Conservation (phyloP, 257 asterid genomes). For the Eustoma russellianum region DNA sequence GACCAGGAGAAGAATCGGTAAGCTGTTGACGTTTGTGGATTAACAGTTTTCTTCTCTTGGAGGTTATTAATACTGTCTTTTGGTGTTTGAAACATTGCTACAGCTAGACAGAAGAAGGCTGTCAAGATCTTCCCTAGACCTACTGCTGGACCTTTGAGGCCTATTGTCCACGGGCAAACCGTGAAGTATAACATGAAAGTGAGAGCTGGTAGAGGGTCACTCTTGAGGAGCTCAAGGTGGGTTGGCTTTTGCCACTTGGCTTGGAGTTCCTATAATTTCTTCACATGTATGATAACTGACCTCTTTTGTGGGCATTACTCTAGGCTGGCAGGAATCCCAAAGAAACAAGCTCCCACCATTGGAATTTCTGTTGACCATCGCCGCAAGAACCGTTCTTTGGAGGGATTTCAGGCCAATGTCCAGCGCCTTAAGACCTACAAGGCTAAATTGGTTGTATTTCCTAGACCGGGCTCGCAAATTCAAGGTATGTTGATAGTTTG, state of each 20-base stretch:
- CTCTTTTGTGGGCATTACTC: background rate
- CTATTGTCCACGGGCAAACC: conserved; percentile 31
- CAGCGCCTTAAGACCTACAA: conserved; percentile 71
- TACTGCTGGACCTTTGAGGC: conserved; percentile 25
- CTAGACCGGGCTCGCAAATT: conserved; percentile 51
- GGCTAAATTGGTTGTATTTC: conserved; percentile 73
- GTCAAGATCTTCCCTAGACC: conserved; percentile 27
- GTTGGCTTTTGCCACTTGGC: background rate
- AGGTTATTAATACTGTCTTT: background rate
- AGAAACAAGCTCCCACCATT: conserved; percentile 65
- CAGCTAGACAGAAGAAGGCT: conserved; percentile 27
- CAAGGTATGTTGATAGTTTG: conserved; percentile 26
- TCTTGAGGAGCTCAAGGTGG: conserved; percentile 24
- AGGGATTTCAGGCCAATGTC: conserved; percentile 60
- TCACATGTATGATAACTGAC: too few relatives aligned
- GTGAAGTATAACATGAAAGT: conserved; percentile 28
- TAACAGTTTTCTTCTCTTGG: background rate
- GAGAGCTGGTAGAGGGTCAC: conserved; percentile 29
- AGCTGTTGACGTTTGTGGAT: background rate
- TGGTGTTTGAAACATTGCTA: background rate
- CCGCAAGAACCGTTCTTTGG: conserved; percentile 57
- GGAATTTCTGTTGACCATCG: conserved; percentile 73
- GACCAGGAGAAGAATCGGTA: conserved; percentile 26
- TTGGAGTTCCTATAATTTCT: too few relatives aligned
- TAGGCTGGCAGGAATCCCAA: conserved; percentile 76